phyloP scores from a whole-genome alignment of 1,284 basidiomycete genomes.

The Irpex sp. region DNA sequence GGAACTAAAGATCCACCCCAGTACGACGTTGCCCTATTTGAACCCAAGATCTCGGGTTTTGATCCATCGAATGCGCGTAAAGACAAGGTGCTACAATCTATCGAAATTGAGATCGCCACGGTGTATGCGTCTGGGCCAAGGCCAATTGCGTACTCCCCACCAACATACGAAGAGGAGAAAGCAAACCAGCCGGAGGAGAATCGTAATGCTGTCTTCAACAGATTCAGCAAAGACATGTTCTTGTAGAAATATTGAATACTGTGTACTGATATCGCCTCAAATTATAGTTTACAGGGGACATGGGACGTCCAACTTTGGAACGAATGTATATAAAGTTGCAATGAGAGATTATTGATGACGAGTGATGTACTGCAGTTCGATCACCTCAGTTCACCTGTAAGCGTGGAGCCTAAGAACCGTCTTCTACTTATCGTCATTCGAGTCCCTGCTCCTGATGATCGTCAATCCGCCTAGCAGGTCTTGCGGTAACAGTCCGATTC shows the following conservation, averaged over 20 bases:
- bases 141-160: slow-evolving; percentile 7
- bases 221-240: neutral
- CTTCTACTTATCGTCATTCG: too few relatives aligned
- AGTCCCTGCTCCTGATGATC: too few relatives aligned
- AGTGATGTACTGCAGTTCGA: too few relatives aligned
- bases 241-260: neutral
- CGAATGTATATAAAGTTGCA: too few relatives aligned
- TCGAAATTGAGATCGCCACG: slow-evolving; percentile 3
- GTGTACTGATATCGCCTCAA: too few relatives aligned
- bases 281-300: too few relatives aligned
- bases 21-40: slow-evolving; percentile 4
- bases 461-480: too few relatives aligned
- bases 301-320: too few relatives aligned
- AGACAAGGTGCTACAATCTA: neutral
- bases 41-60: slow-evolving; percentile 1
- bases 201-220: neutral
- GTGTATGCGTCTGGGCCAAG: slow-evolving; percentile 4
- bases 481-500: too few relatives aligned
- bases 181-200: neutral
- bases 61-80: neutral
- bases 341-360: too few relatives aligned
- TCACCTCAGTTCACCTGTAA: too few relatives aligned
- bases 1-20: neutral
- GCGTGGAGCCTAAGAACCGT: too few relatives aligned
- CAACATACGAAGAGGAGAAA: neutral